Base-by-base conservation (phyloP, 2,329 filamentous ascomycete species). In the Colletotrichum caudatum region DNA sequence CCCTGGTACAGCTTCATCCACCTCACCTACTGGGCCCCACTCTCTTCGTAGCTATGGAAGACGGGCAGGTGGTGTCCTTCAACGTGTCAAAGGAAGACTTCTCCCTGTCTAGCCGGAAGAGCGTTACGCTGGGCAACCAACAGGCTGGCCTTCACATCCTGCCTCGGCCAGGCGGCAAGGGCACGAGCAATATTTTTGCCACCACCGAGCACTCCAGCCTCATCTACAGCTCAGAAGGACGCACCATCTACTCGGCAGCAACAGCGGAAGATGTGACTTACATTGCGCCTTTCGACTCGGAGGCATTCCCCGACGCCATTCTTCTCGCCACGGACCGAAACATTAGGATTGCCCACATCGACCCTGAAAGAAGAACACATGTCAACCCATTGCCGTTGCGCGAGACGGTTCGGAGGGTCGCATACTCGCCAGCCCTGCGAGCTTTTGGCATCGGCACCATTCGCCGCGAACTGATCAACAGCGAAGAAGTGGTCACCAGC, bases 181-280 rank as follows among this genome's bases (percentile, higher is more conserved):
- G 88, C 0, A 83, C 94, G 0, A 93, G 88, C 78, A 97, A 93
- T 76, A 91, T 99, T 0, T 97, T 99, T 79, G 94, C 94, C 0
- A 97, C 94, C 0, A 97, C 94, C 69, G 96, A 99, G 77, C 94
- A 98, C 78, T 93, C 96, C 0, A 98, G 94, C 74, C 82, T 99
- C 66, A 97, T 99, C 60, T 98, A 99, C 78, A 93, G 93, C 11
- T 91, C 91, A 0, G 94, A 98, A 78, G 94, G 93, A 0, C 89
- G 95, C 29, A 92, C 98, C 51, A 90, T 97, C 0, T 99, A 97
- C 82, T 97, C 95, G 5, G 95, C 96, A 1, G 94, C 98, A 1
- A 97, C 95, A 16, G 94, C 95, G 3, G 93, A 97, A 73, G 92
- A 94, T 74, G 93, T 94, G 1, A 91, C 91, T 1, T 92, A 90